Evolutionary conservation across 345 rosid species (phyloP), one percentile per base, ranked within the genome.

Genomic region (Pistacia integerrima): DNA sequence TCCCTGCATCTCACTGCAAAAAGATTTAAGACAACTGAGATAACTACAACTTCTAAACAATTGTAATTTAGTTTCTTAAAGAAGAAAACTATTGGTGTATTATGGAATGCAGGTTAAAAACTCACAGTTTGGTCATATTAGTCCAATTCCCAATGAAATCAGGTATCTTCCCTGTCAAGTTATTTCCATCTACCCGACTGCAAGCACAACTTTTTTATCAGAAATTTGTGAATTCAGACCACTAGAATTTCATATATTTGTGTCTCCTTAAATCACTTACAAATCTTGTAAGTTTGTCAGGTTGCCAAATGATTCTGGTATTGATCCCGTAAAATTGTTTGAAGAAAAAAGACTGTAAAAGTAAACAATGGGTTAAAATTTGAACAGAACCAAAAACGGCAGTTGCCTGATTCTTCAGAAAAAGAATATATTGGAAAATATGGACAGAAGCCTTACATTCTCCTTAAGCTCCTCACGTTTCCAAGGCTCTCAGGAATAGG

Each of bases 61-160:
- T 25, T 5, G 11, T n/a, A 33, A 30, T 41, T 41, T 2, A 36
- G 41, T 66, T 74, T 77, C 38, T 36, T 8, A 14, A 62, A 55
- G 33, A 41, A 41, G 55, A 28, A 25, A 6, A 71, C 52, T 41
- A 46, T 30, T 51, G 51, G 22, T 8, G 35, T n/a, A 74, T 16
- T 8, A 60, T 7, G 52, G 13, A 51, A 44, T 56, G 25, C 8
- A 59, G 57, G 57, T 18, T 71, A 0, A 41, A 56, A 35, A 87
- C 97, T 85, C 82, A 93, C 97, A 96, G 82, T 76, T 83, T 89
- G 0, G 0, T 4, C 13, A 96, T 80, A 16, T 13, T 74, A 60
- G 91, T 93, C 99, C 98, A 96, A 66, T 87, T 93, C 63, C 95
- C 98, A 0, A 96, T 90, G 44, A 96, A 85, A 62, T 86, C 85